phyloP scores from a whole-genome alignment of 108 stramenopile genomes.

The Skeletonema marinoi region DNA sequence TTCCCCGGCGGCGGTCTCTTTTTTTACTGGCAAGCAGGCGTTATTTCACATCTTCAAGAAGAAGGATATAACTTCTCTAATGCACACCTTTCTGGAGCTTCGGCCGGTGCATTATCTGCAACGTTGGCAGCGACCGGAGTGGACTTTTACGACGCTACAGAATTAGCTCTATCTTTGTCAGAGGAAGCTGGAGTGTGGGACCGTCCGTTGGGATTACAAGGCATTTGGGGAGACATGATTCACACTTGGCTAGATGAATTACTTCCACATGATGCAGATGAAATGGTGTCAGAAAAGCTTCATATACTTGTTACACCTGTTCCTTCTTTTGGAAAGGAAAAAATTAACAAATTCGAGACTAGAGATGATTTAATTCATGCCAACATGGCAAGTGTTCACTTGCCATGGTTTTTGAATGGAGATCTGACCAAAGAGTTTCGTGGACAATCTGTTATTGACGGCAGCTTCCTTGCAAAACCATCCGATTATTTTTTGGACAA shows the following conservation, averaged over 20 bases:
- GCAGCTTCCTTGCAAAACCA: conserved; percentile 68
- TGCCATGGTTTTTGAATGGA: conserved; percentile 91
- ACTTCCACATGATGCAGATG: conserved; percentile 67
- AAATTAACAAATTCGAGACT: conserved; percentile 62
- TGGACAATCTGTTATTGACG: conserved; percentile 68
- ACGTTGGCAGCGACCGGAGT: conserved; percentile 76
- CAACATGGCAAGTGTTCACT: conserved; percentile 91
- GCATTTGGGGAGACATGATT: conserved; percentile 89
- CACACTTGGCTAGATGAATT: conserved; percentile 82
- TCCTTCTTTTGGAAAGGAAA: conserved; percentile 65
- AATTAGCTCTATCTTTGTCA: conserved; percentile 73
- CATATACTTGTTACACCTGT: conserved; percentile 68
- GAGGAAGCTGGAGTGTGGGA: conserved; percentile 84
- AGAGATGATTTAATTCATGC: conserved; percentile 79
- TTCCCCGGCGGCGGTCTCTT: conserved; percentile 91
- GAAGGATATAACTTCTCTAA: conserved; percentile 59
- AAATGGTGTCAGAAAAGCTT: conserved; percentile 47
- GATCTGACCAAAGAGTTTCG: conserved; percentile 64
- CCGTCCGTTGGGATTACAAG: conserved; percentile 77
- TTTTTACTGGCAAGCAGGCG: conserved; percentile 94
- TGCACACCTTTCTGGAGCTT: conserved; percentile 70
- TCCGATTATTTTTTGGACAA: conserved; percentile 55
- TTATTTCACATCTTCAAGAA: conserved; percentile 68
- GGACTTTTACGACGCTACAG: conserved; percentile 77
- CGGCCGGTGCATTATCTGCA: conserved; percentile 87